A percentile compares a stretch with the other conserved stretches of the same genome.
These are phyloP conservation scores for Sphaceloma murrayae DNA, from an alignment of 2,329 filamentous ascomycete species.

Conservation along the genomic window DNA sequence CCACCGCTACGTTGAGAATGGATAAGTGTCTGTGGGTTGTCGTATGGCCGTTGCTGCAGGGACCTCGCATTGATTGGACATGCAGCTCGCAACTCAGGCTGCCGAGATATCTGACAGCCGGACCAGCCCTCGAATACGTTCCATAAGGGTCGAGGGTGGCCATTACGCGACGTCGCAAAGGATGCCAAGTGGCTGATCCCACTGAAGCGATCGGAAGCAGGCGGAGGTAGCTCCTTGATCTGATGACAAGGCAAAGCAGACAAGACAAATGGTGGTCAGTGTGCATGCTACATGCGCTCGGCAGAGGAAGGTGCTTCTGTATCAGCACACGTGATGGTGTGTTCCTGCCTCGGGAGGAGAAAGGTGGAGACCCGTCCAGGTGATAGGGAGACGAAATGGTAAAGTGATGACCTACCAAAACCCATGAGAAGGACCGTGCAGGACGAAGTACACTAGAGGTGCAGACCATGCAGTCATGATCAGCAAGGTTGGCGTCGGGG, in stretches of 20 bases:
- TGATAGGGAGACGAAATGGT: neutral
- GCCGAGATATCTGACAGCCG: constrained; percentile 2
- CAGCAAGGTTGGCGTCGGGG: too few species aligned
- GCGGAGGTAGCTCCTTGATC: neutral
- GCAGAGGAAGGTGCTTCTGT: too few species aligned
- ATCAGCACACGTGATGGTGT: constrained; percentile 1
- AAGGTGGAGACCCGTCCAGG: constrained; percentile 3
- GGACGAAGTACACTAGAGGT: neutral
- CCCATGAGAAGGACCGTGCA: neutral
- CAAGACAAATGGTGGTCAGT: neutral
- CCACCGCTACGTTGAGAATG: constrained; percentile 20
- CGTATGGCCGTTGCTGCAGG: constrained; percentile 10
- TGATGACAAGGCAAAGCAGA: too few species aligned
- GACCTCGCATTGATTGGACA: constrained; percentile 1
- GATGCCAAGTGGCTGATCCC: constrained; percentile 4
- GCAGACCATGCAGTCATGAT: too few species aligned
- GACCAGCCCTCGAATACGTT: neutral
- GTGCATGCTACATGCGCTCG: too few species aligned
- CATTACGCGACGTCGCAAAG: neutral
- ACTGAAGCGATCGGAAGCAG: neutral
- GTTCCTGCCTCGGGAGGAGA: neutral
- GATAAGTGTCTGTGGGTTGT: constrained; percentile 26
- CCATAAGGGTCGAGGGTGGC: neutral
- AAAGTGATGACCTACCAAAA: constrained; percentile 1
- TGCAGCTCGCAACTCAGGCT: constrained; percentile 3